Base-by-base conservation (phyloP, 164 flowering plant species). In the Stephania yunnanensis region DNA sequence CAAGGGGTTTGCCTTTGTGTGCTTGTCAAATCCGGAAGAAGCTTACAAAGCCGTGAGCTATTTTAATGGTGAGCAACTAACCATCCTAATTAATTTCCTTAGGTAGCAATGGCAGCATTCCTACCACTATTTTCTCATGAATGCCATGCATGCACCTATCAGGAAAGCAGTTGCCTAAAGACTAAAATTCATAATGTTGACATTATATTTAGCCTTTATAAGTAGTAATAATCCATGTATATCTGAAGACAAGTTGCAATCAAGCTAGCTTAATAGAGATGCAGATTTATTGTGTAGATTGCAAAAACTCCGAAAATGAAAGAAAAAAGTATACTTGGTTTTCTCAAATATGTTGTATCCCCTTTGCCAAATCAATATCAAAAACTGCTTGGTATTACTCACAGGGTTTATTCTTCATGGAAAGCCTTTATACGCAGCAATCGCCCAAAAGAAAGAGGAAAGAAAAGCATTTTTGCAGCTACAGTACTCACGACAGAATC, bases 1-100 rank as follows among this genome's bases (percentile, higher is more conserved):
- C 29, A 70, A 64, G 68, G 78, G 78, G 52, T 75, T 70, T 58
- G 78, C 58, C 4, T 75, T 75, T 52, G 68, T 75, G 9, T 58
- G 73, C 68, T 75, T 75, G 65, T 69, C 55, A 44, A 58, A 29
- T 45, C 78, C 69, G 11, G 69, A 42, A 8, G 73, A 75, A 10
- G 78, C 73, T 5, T 22, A 70, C 20, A 53, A 75, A 19, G 78
- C 73, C 20, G 53, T 69, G 42, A 42, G 29, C 29, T 6, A 68
- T 55, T 67, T 75, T 17, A 9, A 70, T 61, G 55, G 78, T 75
- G 61, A 69, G 46, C n/a, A 36, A 36, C 42, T 36, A 36, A 36
- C 1, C 42, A 36, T 36, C 2, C 3, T 68, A 36, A 68, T 31
- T 36, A 68, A 9, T 31, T 22, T 68, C 46, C 42, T 12, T 36